phyloP scores from a whole-genome alignment of 2,329 filamentous ascomycete genomes.

The Colletotrichum sp. region DNA sequence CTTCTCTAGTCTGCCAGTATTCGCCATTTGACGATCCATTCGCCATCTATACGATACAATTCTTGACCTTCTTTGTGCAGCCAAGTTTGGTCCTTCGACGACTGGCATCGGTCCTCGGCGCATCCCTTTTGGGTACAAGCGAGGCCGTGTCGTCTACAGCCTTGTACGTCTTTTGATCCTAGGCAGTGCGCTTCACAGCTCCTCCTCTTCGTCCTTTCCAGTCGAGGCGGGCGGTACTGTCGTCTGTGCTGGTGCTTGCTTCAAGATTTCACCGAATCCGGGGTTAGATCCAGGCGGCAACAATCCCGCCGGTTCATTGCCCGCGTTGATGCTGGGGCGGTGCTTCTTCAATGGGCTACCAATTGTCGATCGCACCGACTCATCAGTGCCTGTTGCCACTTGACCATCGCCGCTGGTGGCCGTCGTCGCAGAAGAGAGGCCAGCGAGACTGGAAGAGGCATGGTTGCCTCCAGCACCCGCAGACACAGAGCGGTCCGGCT shows the following conservation, averaged over 20 bases:
- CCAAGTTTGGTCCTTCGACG: neutral
- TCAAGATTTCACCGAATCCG: neutral
- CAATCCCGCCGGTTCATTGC: neutral
- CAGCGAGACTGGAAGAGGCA: neutral
- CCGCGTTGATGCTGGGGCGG: constrained; percentile 13
- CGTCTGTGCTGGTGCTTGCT: neutral
- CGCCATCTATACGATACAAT: neutral
- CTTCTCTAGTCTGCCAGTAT: neutral
- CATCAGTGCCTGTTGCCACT: neutral
- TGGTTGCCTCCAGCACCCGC: neutral
- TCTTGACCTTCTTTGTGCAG: neutral
- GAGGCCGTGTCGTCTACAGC: neutral
- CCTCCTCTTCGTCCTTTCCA: constrained; percentile 12
- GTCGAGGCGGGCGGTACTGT: neutral
- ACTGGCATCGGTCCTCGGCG: neutral
- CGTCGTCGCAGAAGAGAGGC: neutral
- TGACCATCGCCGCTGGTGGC: neutral
- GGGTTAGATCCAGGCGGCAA: neutral
- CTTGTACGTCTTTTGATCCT: neutral
- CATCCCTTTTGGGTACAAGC: neutral
- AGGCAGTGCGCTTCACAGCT: neutral
- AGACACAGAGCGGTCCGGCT: constrained; percentile 56
- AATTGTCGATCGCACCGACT: constrained; percentile 4
- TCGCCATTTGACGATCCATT: neutral
- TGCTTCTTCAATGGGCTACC: constrained; percentile 23